These are phyloP conservation scores for Cordyceps militaris DNA, from an alignment of 2,329 filamentous ascomycete species.

Conservation along the genomic window DNA sequence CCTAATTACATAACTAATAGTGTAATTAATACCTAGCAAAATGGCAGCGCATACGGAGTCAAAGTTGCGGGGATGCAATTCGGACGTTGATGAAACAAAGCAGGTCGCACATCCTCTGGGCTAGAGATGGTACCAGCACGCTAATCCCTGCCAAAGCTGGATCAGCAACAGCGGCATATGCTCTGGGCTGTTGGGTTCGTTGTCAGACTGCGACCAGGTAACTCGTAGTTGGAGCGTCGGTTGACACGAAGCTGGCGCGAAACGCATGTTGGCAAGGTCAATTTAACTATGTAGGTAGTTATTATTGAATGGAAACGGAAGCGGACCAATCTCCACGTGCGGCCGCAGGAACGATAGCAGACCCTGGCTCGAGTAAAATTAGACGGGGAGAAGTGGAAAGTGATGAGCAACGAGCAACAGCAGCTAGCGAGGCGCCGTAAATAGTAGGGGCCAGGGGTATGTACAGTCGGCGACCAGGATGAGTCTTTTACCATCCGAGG, in stretches of 20 bases:
- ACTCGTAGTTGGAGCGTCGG: not conserved
- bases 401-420: not conserved
- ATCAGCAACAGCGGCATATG: not conserved
- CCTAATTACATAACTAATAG: too few relatives aligned
- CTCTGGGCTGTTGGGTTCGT: not conserved
- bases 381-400: not conserved
- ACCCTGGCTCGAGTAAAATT: conserved; percentile 10
- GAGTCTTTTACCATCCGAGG: not conserved
- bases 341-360: not conserved
- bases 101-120: not conserved
- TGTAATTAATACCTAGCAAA: too few relatives aligned
- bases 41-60: too few relatives aligned
- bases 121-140: not conserved
- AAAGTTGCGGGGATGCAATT: not conserved
- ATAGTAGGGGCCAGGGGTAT: not conserved
- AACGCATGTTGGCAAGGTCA: not conserved
- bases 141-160: too few relatives aligned
- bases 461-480: not conserved
- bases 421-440: not conserved
- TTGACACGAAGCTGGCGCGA: conserved; percentile 1
- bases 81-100: not conserved
- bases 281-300: too few relatives aligned
- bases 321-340: conserved; percentile 1
- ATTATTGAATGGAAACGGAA: not conserved
- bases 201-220: too few relatives aligned